phyloP scores from a whole-genome alignment of 495 filamentous ascomycete species.

The Penicillium soppii region DNA sequence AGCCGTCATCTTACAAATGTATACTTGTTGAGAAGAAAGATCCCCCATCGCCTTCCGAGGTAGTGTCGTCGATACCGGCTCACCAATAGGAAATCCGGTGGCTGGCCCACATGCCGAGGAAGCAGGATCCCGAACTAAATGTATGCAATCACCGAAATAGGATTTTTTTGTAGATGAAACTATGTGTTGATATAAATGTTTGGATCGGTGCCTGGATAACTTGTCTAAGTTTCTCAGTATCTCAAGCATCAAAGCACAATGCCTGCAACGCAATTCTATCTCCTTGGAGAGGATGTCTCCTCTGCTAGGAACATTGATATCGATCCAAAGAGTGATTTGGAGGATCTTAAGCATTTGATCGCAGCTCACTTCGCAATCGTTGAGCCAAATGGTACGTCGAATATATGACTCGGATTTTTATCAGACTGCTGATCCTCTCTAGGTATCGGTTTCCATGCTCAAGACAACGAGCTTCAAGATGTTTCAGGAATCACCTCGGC shows the following conservation, averaged over 20 bases:
- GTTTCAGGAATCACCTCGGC: conserved; percentile 29
- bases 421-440: background rate
- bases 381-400: conserved; percentile 15
- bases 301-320: conserved; percentile 28
- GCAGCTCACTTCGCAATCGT: conserved; percentile 35
- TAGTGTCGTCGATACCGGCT: background rate
- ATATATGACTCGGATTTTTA: background rate
- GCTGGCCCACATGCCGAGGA: conserved; percentile 3
- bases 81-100: background rate
- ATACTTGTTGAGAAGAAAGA: background rate
- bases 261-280: conserved; percentile 34
- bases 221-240: background rate
- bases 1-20: background rate
- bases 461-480: conserved; percentile 21
- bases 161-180: background rate
- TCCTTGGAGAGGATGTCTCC: conserved; percentile 33
- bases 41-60: background rate
- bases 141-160: background rate
- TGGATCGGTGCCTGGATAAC: background rate
- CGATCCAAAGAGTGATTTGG: conserved; percentile 15
- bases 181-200: conserved; percentile 4
- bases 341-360: conserved; percentile 29
- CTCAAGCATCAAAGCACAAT: conserved; percentile 9
- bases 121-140: background rate
- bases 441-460: conserved; percentile 39